Evolutionary conservation across 805 yeast species (phyloP).

Genomic region (Myxozyma geophila): DNA sequence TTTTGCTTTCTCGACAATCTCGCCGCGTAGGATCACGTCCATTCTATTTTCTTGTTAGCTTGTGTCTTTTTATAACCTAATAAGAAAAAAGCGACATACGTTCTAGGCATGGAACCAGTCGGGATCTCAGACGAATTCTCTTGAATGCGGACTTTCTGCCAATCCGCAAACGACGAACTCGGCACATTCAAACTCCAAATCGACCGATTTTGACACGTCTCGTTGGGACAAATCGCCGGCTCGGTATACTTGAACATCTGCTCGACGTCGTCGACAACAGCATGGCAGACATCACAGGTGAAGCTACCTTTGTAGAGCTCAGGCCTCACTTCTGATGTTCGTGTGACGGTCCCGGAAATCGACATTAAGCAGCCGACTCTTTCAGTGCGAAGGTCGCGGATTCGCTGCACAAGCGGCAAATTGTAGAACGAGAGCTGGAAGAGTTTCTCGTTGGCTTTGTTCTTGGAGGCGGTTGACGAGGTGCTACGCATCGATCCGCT

Average conservation of each 20-base stretch:
- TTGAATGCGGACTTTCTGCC: slow-evolving; percentile 96
- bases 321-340: slow-evolving; percentile 96
- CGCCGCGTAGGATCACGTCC: slow-evolving; percentile 91
- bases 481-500: slow-evolving; percentile 8
- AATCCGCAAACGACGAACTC: slow-evolving; percentile 87
- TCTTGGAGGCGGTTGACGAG: slow-evolving; percentile 35
- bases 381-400: slow-evolving; percentile 88
- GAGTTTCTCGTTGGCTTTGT: slow-evolving; percentile 66
- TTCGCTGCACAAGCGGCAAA: slow-evolving; percentile 77
- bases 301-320: slow-evolving; percentile 86
- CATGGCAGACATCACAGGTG: slow-evolving; percentile 85
- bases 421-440: slow-evolving; percentile 90
- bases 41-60: slow-evolving; percentile 48
- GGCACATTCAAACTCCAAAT: slow-evolving; percentile 82
- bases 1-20: slow-evolving; percentile 91
- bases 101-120: slow-evolving; percentile 98
- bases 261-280: slow-evolving; percentile 85
- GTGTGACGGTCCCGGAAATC: slow-evolving; percentile 91
- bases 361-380: slow-evolving; percentile 82
- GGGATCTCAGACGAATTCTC: slow-evolving; percentile 97
- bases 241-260: slow-evolving; percentile 93
- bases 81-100: slow-evolving; percentile 19
- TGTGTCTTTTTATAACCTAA: neutral
- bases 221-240: slow-evolving; percentile 88
- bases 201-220: slow-evolving; percentile 83